A percentile compares a stretch with the other conserved stretches of the same genome.
phyloP scores from a whole-genome alignment of 2,329 filamentous ascomycete genomes.

The Iodosphaeria phyllophila region DNA sequence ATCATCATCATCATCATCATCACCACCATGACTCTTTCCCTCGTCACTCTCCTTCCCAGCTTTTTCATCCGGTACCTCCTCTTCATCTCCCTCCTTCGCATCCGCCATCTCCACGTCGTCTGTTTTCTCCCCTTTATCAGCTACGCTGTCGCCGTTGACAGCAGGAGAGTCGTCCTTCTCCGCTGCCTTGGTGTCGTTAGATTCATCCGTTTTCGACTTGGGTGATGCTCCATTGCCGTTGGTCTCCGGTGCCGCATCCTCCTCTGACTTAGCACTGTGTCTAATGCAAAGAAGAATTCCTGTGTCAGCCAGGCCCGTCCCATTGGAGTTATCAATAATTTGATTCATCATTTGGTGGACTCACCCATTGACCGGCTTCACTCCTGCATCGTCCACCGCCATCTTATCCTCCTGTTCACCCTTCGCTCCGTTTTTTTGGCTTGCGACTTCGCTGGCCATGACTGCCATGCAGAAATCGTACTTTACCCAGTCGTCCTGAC shows the following conservation, averaged over 20 bases:
- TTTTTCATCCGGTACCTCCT: not conserved
- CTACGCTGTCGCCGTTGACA: conserved; percentile 6
- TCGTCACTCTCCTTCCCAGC: not conserved
- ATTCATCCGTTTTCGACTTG: conserved; percentile 2
- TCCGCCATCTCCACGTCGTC: conserved; percentile 7
- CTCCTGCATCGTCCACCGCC: conserved; percentile 25
- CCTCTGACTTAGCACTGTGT: conserved; percentile 5
- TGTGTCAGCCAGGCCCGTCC: conserved; percentile 1
- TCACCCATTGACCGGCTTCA: conserved; percentile 34
- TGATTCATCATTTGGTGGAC: no score
- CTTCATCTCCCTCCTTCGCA: conserved; percentile 5
- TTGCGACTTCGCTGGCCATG: conserved; percentile 16
- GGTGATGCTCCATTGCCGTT: conserved; percentile 8
- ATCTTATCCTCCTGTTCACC: conserved; percentile 19
- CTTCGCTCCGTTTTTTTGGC: conserved; percentile 10
- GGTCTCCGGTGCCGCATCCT: conserved; percentile 5
- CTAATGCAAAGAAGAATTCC: conserved; percentile 5
- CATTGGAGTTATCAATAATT: no score
- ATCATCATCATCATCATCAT: no score
- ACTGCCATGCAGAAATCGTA: no score
- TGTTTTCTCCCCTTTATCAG: conserved; percentile 5
- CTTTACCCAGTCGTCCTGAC: conserved; percentile 3
- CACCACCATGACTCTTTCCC: no score
- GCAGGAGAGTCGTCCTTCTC: conserved; percentile 5
- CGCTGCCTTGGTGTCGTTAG: conserved; percentile 1